Conservation (phyloP, 1,284 basidiomycete species). For the Leccinum fallax region DNA sequence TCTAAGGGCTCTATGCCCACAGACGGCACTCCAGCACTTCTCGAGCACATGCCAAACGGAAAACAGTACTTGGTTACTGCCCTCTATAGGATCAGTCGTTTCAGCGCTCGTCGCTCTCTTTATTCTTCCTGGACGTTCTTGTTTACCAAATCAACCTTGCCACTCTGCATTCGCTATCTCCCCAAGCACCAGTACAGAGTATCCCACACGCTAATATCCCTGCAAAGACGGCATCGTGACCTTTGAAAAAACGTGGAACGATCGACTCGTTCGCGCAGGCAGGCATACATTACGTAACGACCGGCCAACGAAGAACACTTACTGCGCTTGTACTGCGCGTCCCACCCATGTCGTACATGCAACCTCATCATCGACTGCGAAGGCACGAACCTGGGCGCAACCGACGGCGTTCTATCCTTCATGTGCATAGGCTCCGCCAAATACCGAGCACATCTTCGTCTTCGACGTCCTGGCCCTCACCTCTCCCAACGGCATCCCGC, state of each 20-base stretch:
- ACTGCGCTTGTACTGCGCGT: slow-evolving; percentile 13
- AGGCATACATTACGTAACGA: background rate
- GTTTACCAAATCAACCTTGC: slow-evolving; percentile 55
- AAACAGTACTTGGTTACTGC: slow-evolving; percentile 94
- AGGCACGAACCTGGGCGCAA: slow-evolving; percentile 41
- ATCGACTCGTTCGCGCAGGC: background rate
- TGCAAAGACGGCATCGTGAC: background rate
- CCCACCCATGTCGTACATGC: slow-evolving; percentile 18
- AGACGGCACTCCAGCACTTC: slow-evolving; percentile 84
- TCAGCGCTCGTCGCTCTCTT: slow-evolving; percentile 78
- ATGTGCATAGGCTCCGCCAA: slow-evolving; percentile 44
- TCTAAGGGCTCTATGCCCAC: slow-evolving; percentile 91
- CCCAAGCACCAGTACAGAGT: background rate
- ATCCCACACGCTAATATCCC: background rate
- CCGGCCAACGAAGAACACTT: slow-evolving; percentile 21
- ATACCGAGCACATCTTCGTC: slow-evolving; percentile 42
- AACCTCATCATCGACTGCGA: slow-evolving; percentile 37
- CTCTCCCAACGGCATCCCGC: slow-evolving; percentile 13
- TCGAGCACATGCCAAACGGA: slow-evolving; percentile 91
- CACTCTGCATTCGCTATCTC: slow-evolving; percentile 36
- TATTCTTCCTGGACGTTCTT: slow-evolving; percentile 80
- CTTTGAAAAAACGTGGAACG: background rate
- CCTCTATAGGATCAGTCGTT: slow-evolving; percentile 86
- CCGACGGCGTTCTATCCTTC: slow-evolving; percentile 42
- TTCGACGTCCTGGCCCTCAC: slow-evolving; percentile 42